A percentile compares a stretch with the other conserved stretches of the same genome.
Evolutionary conservation across 75 land plant species (phyloP).

Genomic region (Cupressus sempervirens): DNA sequence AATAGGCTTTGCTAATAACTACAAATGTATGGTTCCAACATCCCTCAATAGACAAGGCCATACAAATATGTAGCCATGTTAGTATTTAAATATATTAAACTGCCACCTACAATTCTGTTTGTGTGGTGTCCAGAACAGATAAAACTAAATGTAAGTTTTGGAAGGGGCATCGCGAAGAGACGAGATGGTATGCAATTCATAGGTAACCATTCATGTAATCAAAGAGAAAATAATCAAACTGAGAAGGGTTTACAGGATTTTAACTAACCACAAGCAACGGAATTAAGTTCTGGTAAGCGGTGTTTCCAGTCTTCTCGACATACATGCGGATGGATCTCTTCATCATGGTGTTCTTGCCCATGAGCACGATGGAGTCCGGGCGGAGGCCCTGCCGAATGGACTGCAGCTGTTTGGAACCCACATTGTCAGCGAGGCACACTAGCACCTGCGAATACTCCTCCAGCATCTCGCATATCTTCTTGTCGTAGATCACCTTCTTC

Average conservation of each 20-base stretch:
- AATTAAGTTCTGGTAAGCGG: conserved; percentile 30
- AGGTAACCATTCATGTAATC: not conserved
- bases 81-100: too few species aligned
- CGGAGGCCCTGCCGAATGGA: conserved; percentile 52
- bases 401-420: conserved; percentile 57
- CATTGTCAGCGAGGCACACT: conserved; percentile 59
- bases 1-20: too few species aligned
- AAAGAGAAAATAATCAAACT: not conserved
- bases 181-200: too few species aligned
- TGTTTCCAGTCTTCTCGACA: conserved; percentile 61
- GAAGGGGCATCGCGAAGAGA: too few species aligned
- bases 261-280: conserved; percentile 35
- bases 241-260: not conserved
- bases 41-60: too few species aligned
- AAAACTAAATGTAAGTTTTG: too few species aligned
- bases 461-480: conserved; percentile 44
- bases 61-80: too few species aligned
- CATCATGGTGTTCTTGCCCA: conserved; percentile 84
- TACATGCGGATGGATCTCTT: conserved; percentile 54
- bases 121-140: too few species aligned
- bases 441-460: conserved; percentile 58
- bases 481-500: conserved; percentile 66
- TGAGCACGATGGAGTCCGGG: conserved; percentile 60
- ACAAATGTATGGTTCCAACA: too few species aligned
- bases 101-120: too few species aligned